Percentiles rank a stretch among this genome's conserved stretches.
Evolutionary conservation across 2,329 filamentous ascomycete genomes (phyloP).

Genomic region (Fusarium poae): DNA sequence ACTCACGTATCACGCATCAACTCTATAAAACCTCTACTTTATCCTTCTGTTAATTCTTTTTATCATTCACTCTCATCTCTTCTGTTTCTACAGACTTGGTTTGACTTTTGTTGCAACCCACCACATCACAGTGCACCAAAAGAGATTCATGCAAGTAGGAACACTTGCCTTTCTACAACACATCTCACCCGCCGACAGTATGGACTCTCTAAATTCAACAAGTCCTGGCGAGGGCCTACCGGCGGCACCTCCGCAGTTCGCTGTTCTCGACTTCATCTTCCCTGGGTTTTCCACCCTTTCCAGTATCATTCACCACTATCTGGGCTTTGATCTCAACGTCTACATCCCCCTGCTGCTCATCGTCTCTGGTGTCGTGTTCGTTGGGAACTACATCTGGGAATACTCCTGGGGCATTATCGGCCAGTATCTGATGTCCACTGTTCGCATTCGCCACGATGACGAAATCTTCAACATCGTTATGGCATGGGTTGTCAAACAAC

Average conservation of each 20-base stretch:
- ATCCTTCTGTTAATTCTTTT: neutral
- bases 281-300: slow-evolving; percentile 74
- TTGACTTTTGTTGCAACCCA: neutral
- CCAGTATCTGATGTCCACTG: slow-evolving; percentile 72
- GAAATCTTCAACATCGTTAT: slow-evolving; percentile 81
- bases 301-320: slow-evolving; percentile 65
- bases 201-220: slow-evolving; percentile 47
- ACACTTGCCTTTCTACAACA: slow-evolving; percentile 17
- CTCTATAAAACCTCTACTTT: slow-evolving; percentile 30
- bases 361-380: slow-evolving; percentile 62
- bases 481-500: slow-evolving; percentile 75
- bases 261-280: slow-evolving; percentile 72
- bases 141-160: slow-evolving; percentile 24
- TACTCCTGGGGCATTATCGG: slow-evolving; percentile 64
- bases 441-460: slow-evolving; percentile 76
- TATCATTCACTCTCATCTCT: slow-evolving; percentile 2
- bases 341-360: slow-evolving; percentile 71
- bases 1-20: slow-evolving; percentile 11
- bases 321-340: slow-evolving; percentile 71
- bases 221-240: slow-evolving; percentile 17
- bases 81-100: slow-evolving; percentile 19
- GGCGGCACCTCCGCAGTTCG: slow-evolving; percentile 56
- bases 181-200: slow-evolving; percentile 27
- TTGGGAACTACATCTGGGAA: slow-evolving; percentile 65
- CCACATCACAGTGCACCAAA: neutral